A percentile compares a stretch with the other conserved stretches of the same genome.
phyloP scores from a whole-genome alignment of 108 stramenopile species.

The Pseudonitzschia multiseries region DNA sequence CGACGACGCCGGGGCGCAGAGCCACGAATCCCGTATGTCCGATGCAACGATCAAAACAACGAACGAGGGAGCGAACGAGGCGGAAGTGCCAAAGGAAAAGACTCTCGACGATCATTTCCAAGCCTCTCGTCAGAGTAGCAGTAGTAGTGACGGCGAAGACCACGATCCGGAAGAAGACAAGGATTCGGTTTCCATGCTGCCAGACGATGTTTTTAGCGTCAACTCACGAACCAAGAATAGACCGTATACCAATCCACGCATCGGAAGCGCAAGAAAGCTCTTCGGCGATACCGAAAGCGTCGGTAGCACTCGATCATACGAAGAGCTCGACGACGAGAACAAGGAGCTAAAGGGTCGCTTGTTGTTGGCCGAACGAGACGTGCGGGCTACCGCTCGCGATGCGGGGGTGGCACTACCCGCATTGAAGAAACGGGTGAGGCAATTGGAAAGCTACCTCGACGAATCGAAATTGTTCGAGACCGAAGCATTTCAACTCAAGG shows the following conservation, averaged over 20 bases:
- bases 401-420: conserved; percentile 43
- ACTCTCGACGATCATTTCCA: neutral
- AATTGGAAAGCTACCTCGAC: conserved; percentile 31
- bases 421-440: conserved; percentile 29
- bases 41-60: neutral
- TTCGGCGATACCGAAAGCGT: neutral
- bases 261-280: neutral
- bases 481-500: conserved; percentile 29
- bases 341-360: conserved; percentile 13
- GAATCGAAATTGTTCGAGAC: conserved; percentile 21
- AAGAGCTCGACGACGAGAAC: conserved; percentile 35
- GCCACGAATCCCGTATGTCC: neutral
- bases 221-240: neutral
- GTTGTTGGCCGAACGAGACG: conserved; percentile 28
- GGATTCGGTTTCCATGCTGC: neutral
- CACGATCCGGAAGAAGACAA: neutral
- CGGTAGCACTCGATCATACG: conserved; percentile 16
- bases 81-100: neutral
- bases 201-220: conserved; percentile 2
- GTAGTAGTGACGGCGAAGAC: neutral
- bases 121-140: neutral
- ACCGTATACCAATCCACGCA: neutral
- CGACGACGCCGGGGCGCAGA: neutral
- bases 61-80: no score
- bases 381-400: conserved; percentile 23